phyloP scores from a whole-genome alignment of 1,284 basidiomycete species.

The Papiliotrema laurentii region DNA sequence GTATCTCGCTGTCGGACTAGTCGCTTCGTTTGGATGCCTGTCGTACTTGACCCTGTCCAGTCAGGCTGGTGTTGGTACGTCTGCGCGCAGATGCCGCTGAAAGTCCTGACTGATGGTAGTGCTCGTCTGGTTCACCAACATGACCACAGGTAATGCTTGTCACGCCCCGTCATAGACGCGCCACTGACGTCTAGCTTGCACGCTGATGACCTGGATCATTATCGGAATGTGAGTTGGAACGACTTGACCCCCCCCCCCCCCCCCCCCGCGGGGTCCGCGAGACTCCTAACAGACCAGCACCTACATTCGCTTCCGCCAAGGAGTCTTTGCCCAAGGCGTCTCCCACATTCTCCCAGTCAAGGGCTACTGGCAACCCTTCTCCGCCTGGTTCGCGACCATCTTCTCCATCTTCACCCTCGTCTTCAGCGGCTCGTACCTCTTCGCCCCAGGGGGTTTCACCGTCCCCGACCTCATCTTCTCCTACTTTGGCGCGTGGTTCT shows the following conservation, averaged over 20 bases:
- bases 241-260: no score
- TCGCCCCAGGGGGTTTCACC: conserved; percentile 19
- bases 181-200: no score
- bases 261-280: no score
- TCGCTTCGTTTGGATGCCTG: conserved; percentile 24
- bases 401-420: conserved; percentile 18
- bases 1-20: conserved; percentile 22
- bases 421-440: conserved; percentile 20
- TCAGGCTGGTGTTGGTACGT: conserved; percentile 7
- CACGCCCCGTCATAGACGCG: no score
- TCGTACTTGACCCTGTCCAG: conserved; percentile 27
- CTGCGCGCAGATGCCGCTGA: not conserved
- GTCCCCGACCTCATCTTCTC: conserved; percentile 26
- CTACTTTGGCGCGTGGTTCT: conserved; percentile 9
- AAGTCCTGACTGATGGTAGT: not conserved
- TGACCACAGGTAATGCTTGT: no score
- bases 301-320: conserved; percentile 28
- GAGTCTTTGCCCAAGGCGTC: conserved; percentile 26
- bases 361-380: conserved; percentile 19
- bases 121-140: conserved; percentile 1
- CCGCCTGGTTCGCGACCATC: conserved; percentile 22
- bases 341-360: conserved; percentile 3
- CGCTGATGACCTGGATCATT: conserved; percentile 8
- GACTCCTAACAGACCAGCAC: conserved; percentile 10
- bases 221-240: conserved; percentile 2